Base-by-base conservation (phyloP, 305 asterid species). In the Galium porrigens region DNA sequence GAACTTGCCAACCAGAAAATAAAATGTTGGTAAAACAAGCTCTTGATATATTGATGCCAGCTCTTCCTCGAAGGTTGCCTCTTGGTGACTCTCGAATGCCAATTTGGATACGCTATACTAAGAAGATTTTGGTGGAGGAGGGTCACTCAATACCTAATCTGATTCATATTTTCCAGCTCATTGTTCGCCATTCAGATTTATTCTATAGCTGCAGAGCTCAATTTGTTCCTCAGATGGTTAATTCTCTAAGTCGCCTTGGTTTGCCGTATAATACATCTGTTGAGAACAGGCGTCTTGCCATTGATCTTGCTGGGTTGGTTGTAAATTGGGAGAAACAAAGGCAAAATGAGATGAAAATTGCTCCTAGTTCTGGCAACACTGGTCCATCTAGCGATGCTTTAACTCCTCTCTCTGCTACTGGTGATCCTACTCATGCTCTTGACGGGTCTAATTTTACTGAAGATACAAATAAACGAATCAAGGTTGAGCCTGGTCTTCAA, bases 51-150 rank as follows among this genome's bases (percentile, higher is more conserved):
- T 87, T 94, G 70, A 94, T 94, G 99, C 99, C 99, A 6, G 99
- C 99, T 64, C 96, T 94, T 81, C 99, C 99, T 64, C 87, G 95
- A 65, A 84, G 99, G 80, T 81, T 94, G 74, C 99, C 99, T 20
- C 88, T 87, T 70, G 99, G 99, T 72, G 99, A 94, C 72, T 87
- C 96, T 48, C 99, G 97, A 33, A 94, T 94, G 97, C 97, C 99
- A 58, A 94, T 94, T 74, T 94, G 99, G 99, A 94, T 94, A 80
- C 97, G 99, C 53, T 94, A 94, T 81, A 94, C 99, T 5, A 94
- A 90, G 81, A 94, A 94, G 76, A 94, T 94, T 57, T 86, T 94
- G 66, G 99, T 94, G 51, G 99, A 94, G 86, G 99, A 94, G 80
- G 99, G 99, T 34, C 97, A 94, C 77, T 94, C 99, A n/a, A 84